phyloP scores from a whole-genome alignment of 1,284 basidiomycete genomes.

The Malassezia arunalokei region DNA sequence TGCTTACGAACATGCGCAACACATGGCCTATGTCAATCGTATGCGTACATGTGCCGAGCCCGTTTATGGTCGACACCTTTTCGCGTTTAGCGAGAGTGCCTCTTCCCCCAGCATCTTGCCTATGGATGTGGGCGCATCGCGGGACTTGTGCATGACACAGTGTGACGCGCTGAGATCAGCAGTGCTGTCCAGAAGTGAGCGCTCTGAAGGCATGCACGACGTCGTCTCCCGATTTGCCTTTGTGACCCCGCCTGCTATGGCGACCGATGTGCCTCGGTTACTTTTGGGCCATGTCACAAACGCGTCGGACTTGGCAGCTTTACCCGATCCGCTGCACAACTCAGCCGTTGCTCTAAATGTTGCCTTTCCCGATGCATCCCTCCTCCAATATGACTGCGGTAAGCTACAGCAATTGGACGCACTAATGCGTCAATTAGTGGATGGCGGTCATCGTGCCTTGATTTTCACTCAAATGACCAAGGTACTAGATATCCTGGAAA shows the following conservation, averaged over 20 bases:
- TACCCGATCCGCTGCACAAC: constrained; percentile 54
- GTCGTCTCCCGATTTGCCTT: constrained; percentile 67
- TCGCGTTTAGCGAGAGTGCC: constrained; percentile 12
- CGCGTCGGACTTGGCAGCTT: constrained; percentile 20
- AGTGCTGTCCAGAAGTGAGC: constrained; percentile 54
- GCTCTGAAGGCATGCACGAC: constrained; percentile 54
- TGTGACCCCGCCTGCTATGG: constrained; percentile 67
- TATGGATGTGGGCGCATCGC: constrained; percentile 49
- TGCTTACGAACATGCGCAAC: constrained; percentile 57
- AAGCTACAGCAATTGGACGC: constrained; percentile 74
- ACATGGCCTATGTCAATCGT: constrained; percentile 63
- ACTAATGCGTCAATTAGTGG: constrained; percentile 70
- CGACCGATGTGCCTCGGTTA: constrained; percentile 54
- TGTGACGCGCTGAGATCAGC: constrained; percentile 49
- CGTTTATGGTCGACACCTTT: constrained; percentile 52
- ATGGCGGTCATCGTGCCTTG: constrained; percentile 72
- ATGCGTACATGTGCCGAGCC: constrained; percentile 59
- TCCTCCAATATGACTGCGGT: constrained; percentile 91
- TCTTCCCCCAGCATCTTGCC: constrained; percentile 47
- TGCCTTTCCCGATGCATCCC: constrained; percentile 77
- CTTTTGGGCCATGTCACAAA: constrained; percentile 16
- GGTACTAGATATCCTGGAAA: constrained; percentile 84
- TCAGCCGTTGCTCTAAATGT: constrained; percentile 75
- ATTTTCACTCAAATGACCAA: constrained; percentile 98
- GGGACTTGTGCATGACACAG: constrained; percentile 51